Evolutionary conservation across 2,329 filamentous ascomycete species (phyloP), one percentile per base, ranked within the genome.

Genomic region (Pochonia chlamydosporia): DNA sequence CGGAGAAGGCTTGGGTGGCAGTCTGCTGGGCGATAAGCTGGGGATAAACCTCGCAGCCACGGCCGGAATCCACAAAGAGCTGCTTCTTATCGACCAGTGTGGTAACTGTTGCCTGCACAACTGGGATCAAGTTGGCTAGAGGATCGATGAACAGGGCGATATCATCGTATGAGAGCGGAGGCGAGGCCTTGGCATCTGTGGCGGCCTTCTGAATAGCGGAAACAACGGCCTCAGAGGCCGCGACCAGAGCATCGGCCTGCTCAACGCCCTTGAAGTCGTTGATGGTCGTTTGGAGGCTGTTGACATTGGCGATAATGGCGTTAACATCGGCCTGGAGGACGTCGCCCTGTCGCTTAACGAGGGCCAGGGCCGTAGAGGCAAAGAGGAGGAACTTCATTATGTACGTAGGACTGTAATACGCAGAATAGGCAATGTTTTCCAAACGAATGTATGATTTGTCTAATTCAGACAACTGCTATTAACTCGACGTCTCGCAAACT

Each of bases 351-450:
- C 47, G 47, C 25, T 20, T n/a, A 30, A 7, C 33, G 39, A 46
- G 26, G 26, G 46, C 46, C 42, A 49, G 36, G 14, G 47, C 47
- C 23, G 43, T 21, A 28, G 47, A 43, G 43, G 47, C 47, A 20
- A 49, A 46, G 24, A 49, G 14, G 23, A 49, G 47, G 31, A 49
- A 43, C 47, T 49, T 49, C 43, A 49, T 49, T n/a, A 7, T 11
- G 5, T 4, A 9, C 11, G 33, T 4, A 9, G n/a, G n/a, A n/a
- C n/a, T n/a, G n/a, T n/a, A n/a, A n/a, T n/a, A n/a, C n/a, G n/a
- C n/a, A n/a, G n/a, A n/a, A n/a, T n/a, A n/a, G n/a, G n/a, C n/a
- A n/a, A n/a, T n/a, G n/a, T n/a, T n/a, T n/a, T n/a, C n/a, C n/a
- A n/a, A n/a, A n/a, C n/a, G n/a, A n/a, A n/a, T n/a, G n/a, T n/a